Percentiles rank a stretch among this genome's conserved stretches.
phyloP scores from a whole-genome alignment of 2,329 filamentous ascomycete genomes.

The Paramyrothecium sp. region DNA sequence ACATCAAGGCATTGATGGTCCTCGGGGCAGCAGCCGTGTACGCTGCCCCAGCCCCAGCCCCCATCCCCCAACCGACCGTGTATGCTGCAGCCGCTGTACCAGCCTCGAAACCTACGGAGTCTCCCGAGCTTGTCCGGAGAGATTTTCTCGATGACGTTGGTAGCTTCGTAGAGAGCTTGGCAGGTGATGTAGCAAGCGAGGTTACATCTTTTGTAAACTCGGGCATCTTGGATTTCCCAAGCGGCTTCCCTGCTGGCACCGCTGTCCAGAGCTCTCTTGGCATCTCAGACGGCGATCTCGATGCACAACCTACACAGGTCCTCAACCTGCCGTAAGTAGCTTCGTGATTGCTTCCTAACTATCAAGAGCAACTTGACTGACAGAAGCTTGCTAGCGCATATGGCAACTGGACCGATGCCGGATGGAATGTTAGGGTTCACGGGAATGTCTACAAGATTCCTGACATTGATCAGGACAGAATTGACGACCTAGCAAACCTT shows the following conservation, averaged over 20 bases:
- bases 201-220: constrained; percentile 61
- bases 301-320: constrained; percentile 65
- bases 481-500: constrained; percentile 67
- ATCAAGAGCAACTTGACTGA: background rate
- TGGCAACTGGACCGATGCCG: constrained; percentile 75
- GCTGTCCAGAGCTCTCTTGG: constrained; percentile 61
- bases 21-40: background rate
- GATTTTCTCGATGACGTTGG: constrained; percentile 40
- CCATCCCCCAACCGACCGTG: constrained; percentile 11
- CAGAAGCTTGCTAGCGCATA: constrained; percentile 42
- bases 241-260: constrained; percentile 61
- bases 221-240: constrained; percentile 67
- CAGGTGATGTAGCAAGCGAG: constrained; percentile 50
- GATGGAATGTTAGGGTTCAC: constrained; percentile 75
- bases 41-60: background rate
- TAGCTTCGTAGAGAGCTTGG: constrained; percentile 49
- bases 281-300: constrained; percentile 56
- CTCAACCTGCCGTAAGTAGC: constrained; percentile 61
- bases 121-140: constrained; percentile 23
- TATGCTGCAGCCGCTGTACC: constrained; percentile 9
- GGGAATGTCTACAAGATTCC: constrained; percentile 83
- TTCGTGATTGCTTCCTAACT: background rate
- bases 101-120: constrained; percentile 21
- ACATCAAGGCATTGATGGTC: background rate
- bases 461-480: constrained; percentile 60